Percentiles rank a stretch among this genome's conserved stretches.
Evolutionary conservation across 805 yeast genomes (phyloP).

Genomic region (Candida morakotiae): DNA sequence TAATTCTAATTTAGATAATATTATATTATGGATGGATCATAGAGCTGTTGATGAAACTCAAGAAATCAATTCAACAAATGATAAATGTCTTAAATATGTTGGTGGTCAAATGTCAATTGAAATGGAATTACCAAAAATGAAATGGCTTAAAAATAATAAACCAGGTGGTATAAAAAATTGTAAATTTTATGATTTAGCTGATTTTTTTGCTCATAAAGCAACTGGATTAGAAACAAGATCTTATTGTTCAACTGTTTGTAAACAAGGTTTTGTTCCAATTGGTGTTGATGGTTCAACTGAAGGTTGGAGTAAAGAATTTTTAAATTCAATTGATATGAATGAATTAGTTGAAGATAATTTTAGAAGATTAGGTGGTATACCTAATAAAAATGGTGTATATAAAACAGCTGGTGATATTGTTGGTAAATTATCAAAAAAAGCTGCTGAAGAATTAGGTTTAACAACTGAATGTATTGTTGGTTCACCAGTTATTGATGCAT

Average conservation of each 20-base stretch:
- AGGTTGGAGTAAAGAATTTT: conserved; percentile 89
- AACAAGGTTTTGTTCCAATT: conserved; percentile 89
- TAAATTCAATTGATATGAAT: conserved; percentile 61
- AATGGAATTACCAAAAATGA: conserved; percentile 96
- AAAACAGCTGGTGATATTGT: conserved; percentile 87
- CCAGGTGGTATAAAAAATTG: conserved; percentile 56
- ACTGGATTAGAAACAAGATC: conserved; percentile 86
- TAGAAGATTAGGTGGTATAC: conserved; percentile 77
- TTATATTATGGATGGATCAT: conserved; percentile 98
- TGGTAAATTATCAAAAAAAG: conserved; percentile 59
- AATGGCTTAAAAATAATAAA: conserved; percentile 88
- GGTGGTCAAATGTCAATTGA: conserved; percentile 98
- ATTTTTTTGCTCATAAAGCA: conserved; percentile 86
- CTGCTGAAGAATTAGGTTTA: conserved; percentile 84
- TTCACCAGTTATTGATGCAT: conserved; percentile 95
- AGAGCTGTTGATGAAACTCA: conserved; percentile 82
- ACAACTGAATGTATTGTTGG: conserved; percentile 81
- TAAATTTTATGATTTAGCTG: conserved; percentile 91
- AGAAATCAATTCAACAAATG: conserved; percentile 74
- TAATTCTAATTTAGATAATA: conserved; percentile 65
- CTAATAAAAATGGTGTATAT: conserved; percentile 67
- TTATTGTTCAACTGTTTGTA: conserved; percentile 87
- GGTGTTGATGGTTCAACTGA: conserved; percentile 83
- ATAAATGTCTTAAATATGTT: conserved; percentile 79
- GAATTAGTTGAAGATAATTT: conserved; percentile 79